phyloP scores from a whole-genome alignment of 495 filamentous ascomycete species.

The Neurospora sp. region DNA sequence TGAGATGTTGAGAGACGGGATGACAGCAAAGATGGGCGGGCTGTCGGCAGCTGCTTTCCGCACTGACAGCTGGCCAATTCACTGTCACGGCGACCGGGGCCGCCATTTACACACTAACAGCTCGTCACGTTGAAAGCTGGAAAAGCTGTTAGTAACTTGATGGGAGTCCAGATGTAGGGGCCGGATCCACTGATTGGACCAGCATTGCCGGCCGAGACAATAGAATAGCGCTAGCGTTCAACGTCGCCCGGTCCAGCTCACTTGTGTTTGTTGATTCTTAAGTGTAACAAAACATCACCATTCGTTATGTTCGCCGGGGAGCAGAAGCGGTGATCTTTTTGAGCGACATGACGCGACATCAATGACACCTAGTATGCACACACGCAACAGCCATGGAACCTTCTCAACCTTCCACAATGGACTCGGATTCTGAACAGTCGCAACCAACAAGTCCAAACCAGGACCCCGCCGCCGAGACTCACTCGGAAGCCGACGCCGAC shows the following conservation, averaged over 20 bases:
- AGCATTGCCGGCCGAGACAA: neutral
- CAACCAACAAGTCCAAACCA: neutral
- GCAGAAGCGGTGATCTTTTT: no score
- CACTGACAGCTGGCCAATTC: neutral
- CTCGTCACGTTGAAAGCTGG: rapidly evolving
- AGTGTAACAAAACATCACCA: neutral
- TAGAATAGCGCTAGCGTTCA: neutral
- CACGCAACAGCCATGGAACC: neutral
- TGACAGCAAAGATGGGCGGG: neutral
- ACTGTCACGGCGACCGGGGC: neutral
- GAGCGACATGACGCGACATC: neutral
- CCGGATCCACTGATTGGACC: neutral
- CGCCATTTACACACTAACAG: neutral
- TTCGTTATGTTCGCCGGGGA: no score
- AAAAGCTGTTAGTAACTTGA: neutral
- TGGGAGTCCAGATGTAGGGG: neutral
- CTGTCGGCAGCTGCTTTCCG: neutral
- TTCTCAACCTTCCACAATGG: neutral
- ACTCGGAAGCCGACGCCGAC: neutral
- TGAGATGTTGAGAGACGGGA: no score
- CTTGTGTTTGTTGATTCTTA: neutral
- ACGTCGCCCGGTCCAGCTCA: no score
- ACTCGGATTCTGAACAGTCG: neutral
- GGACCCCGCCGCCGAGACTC: neutral
- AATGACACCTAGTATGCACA: neutral